These are phyloP conservation scores for Eutrema salsugineum DNA, from an alignment of 441 rosid genomes.

Conservation along the genomic window DNA sequence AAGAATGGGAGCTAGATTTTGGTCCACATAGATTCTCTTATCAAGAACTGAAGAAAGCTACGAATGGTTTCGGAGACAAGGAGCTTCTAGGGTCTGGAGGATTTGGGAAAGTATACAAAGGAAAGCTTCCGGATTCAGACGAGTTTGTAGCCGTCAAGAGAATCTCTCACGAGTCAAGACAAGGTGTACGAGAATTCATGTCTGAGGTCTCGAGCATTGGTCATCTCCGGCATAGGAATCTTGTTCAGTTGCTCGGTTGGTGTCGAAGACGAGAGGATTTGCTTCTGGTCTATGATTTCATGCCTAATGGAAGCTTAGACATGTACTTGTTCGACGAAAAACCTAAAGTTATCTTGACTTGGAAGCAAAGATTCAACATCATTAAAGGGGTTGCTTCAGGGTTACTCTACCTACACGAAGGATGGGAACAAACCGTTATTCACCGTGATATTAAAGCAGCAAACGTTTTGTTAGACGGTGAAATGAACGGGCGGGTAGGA, in stretches of 20 bases:
- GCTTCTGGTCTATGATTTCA: constrained; percentile 74
- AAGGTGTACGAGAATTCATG: constrained; percentile 71
- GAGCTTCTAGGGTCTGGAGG: constrained; percentile 81
- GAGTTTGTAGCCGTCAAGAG: constrained; percentile 74
- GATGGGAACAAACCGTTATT: constrained; percentile 83
- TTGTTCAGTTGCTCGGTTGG: constrained; percentile 87
- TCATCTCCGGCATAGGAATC: constrained; percentile 81
- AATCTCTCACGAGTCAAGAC: constrained; percentile 72
- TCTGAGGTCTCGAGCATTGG: constrained; percentile 83
- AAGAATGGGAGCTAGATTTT: constrained; percentile 73
- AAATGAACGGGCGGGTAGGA: constrained; percentile 70
- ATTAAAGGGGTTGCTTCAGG: constrained; percentile 79
- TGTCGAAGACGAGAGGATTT: constrained; percentile 60
- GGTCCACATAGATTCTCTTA: constrained; percentile 83
- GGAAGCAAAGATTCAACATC: constrained; percentile 83
- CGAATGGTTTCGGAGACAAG: constrained; percentile 65
- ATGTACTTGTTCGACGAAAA: constrained; percentile 60
- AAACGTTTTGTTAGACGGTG: constrained; percentile 69
- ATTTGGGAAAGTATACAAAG: constrained; percentile 81
- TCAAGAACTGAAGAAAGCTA: constrained; percentile 73
- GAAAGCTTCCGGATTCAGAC: constrained; percentile 46
- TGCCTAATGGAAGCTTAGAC: constrained; percentile 91
- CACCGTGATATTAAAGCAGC: constrained; percentile 89
- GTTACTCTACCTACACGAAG: constrained; percentile 83
- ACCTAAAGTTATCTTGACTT: constrained; percentile 49